Evolutionary conservation across 2,329 filamentous ascomycete genomes (phyloP), one percentile per base, ranked within the genome.

Genomic region (Ascochyta lentis): DNA sequence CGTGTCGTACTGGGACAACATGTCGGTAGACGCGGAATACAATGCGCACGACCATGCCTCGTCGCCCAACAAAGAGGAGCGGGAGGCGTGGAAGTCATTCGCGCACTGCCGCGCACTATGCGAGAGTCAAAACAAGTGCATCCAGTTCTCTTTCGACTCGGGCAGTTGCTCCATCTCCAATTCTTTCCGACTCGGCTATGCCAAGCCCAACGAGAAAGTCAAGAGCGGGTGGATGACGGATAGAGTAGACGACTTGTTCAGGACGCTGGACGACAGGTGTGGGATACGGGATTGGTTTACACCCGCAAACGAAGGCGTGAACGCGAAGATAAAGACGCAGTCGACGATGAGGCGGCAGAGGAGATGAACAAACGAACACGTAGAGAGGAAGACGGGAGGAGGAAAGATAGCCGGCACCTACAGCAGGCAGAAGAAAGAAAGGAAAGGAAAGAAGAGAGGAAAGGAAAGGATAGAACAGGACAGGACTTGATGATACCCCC

Each of bases 221-320:
- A 60, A 53, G 24, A 69, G 68, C 15, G 74, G 74, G 4, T 76
- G 74, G 74, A 71, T 76, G 70, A 55, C 66, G 8, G 72, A 76
- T 26, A 62, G 74, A 5, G 70, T 76, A 0, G 71, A 76, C 37
- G 63, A 67, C 10, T 51, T 74, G 6, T 75, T 76, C 49, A 48
- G 65, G 13, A 48, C 56, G 9, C 45, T 76, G 0, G 74, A 76
- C 33, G 65, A 66, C 8, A 61, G 63, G 45, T 74, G 72, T 33
- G 68, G 71, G 3, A 56, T 73, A 15, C 43, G 66, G 15, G 72
- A 76, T 44, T 76, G 73, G 73, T 75, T 71, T 48, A 62, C 64
- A 7, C 71, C 71, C 0, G 53, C 64, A 3, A 60, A 70, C 31
- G 52, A 64, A 46, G 39, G 56, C 44, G 33, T 51, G 54, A 43